These are phyloP conservation scores for Calonectria multiphialidica DNA, from an alignment of 2,329 filamentous ascomycete genomes.

Conservation along the genomic window DNA sequence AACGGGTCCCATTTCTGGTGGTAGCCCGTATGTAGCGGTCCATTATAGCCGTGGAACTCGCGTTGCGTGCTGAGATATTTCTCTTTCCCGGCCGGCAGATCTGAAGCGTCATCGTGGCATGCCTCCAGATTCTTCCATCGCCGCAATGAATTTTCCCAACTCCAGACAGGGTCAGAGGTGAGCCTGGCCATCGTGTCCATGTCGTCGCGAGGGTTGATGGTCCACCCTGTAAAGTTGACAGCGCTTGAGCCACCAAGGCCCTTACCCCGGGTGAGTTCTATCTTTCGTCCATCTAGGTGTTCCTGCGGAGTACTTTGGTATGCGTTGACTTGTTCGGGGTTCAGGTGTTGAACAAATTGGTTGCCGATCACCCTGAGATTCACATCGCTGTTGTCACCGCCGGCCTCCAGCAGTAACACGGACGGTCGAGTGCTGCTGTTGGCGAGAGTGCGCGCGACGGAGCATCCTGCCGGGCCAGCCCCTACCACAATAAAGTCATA, in stretches of 20 bases:
- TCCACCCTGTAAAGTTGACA: conserved; percentile 68
- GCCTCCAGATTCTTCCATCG: conserved; percentile 66
- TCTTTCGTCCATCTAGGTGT: conserved; percentile 55
- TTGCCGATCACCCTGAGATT: conserved; percentile 64
- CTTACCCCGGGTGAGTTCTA: conserved; percentile 63
- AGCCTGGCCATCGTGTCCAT: conserved; percentile 71
- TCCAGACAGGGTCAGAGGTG: conserved; percentile 66
- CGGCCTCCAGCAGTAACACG: conserved; percentile 73
- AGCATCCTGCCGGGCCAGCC: conserved; percentile 68
- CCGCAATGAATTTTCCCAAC: conserved; percentile 64
- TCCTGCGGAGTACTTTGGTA: conserved; percentile 63
- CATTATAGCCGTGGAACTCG: conserved; percentile 61
- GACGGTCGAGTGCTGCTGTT: conserved; percentile 58
- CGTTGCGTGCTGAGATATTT: conserved; percentile 61
- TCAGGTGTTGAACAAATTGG: conserved; percentile 64
- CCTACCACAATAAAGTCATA: conserved; percentile 39
- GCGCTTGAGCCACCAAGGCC: conserved; percentile 64
- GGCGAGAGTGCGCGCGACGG: conserved; percentile 66
- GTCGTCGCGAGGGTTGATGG: conserved; percentile 68
- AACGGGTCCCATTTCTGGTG: conserved; percentile 62
- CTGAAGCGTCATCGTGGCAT: conserved; percentile 54
- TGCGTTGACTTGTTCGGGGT: conserved; percentile 63
- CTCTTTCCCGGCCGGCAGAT: conserved; percentile 51
- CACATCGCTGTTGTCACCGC: conserved; percentile 60
- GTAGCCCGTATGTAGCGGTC: conserved; percentile 62